Base-by-base conservation (phyloP, 1,284 basidiomycete genomes). In the Pyrrhoderma noxium region DNA sequence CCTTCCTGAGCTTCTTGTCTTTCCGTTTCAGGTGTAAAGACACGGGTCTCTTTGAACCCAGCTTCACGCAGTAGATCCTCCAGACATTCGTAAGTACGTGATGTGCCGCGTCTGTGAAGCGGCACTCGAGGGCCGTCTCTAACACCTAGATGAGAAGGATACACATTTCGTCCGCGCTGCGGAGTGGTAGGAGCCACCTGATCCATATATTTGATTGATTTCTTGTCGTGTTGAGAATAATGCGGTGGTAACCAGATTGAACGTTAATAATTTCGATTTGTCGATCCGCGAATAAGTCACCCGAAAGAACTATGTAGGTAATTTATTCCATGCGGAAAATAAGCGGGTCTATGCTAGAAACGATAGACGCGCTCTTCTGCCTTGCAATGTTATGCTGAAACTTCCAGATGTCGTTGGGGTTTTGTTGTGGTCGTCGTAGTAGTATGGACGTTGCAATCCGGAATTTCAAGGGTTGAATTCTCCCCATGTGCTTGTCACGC, bases 31-130 rank as follows among this genome's bases (percentile, higher is more conserved):
- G 91, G 89, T 0, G 91, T 91, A 60, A 89, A 88, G 14, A 93
- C 75, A 27, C 90, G 75, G 0, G 89, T 92, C 64, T 93, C 90
- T 65, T 89, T 91, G 73, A 92, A 93, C 2, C 90, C 90, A 0
- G 89, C 89, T 63, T 91, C 85, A 49, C 79, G 74, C 19, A 93
- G 72, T 14, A 93, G 73, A 65, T 92, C 86, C 59, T 91, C 90
- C 23, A 93, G 74, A 3, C 81, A 76, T 56, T 90, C 86, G 58
- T 89, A 90, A 9, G 81, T 85, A 55, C 76, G 77, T 1, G 85
- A 86, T n/a, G 76, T 87, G 2, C 85, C 86, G 50, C 85, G 72
- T 23, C 82, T 74, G 60, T 88, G 86, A 8, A 88, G 68, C 0
- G 84, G 85, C 5, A 86, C 79, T 8, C 75, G 50, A 14, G 44